Conservation (phyloP, 1,139 yeast genomes). For the Blastobotrys illinoisensis region DNA sequence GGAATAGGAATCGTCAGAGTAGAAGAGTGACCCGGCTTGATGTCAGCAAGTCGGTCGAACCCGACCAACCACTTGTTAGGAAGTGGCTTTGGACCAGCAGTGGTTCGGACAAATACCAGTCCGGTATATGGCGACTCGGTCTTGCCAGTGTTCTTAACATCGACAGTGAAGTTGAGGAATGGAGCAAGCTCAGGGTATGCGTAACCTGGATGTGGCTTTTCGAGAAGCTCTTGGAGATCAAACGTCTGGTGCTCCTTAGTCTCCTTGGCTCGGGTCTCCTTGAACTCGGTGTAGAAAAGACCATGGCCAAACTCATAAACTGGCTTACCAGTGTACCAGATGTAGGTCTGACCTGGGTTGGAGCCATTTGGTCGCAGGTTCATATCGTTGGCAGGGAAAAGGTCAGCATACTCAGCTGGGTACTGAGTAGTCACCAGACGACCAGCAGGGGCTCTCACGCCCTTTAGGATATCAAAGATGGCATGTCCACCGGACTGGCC, state of each 20-base stretch:
- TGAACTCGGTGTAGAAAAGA: conserved; percentile 13
- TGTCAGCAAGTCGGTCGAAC: conserved; percentile 9
- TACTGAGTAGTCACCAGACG: conserved; percentile 14
- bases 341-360: conserved; percentile 16
- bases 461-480: conserved; percentile 12
- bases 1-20: conserved; percentile 7
- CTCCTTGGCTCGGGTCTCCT: conserved; percentile 1
- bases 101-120: conserved; percentile 10
- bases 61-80: conserved; percentile 14
- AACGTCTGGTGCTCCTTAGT: background rate
- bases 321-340: conserved; percentile 13
- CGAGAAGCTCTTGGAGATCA: background rate
- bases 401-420: conserved; percentile 14
- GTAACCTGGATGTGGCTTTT: background rate
- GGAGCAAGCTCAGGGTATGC: conserved; percentile 7
- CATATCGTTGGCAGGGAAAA: conserved; percentile 16
- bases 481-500: conserved; percentile 17
- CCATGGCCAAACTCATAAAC: conserved; percentile 15
- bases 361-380: conserved; percentile 11
- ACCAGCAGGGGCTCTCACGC: conserved; percentile 13
- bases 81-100: conserved; percentile 16
- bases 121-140: conserved; percentile 13
- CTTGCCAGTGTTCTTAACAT: conserved; percentile 12
- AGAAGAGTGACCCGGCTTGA: conserved; percentile 11
- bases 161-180: conserved; percentile 9